Evolutionary conservation across 2,329 filamentous ascomycete genomes (phyloP).

Genomic region (Rhynchosporium graminicola): DNA sequence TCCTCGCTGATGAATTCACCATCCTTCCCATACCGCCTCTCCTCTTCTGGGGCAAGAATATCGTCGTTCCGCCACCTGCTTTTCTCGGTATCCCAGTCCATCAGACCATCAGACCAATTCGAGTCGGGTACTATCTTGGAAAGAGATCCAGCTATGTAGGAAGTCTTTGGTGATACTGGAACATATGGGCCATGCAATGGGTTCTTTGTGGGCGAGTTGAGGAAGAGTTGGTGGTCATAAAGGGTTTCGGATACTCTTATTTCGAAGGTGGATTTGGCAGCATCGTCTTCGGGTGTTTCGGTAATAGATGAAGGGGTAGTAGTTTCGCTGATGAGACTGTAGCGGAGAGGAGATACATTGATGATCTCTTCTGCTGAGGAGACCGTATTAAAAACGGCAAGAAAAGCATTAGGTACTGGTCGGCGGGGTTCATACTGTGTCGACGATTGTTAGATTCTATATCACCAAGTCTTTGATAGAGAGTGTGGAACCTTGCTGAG

Average conservation of each 20-base stretch:
- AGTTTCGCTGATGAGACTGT: slow-evolving; percentile 28
- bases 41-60: slow-evolving; percentile 10
- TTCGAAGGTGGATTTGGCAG: slow-evolving; percentile 26
- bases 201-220: slow-evolving; percentile 28
- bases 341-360: slow-evolving; percentile 37
- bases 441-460: background rate
- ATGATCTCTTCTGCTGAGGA: slow-evolving; percentile 29
- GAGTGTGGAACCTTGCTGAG: background rate
- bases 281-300: background rate
- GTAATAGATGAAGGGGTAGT: slow-evolving; percentile 4
- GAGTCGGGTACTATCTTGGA: slow-evolving; percentile 23
- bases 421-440: slow-evolving; percentile 28
- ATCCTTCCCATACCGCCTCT: background rate
- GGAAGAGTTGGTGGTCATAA: slow-evolving; percentile 28
- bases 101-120: slow-evolving; percentile 31
- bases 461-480: background rate
- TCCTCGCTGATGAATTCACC: background rate
- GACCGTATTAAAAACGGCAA: slow-evolving; percentile 33
- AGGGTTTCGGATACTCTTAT: slow-evolving; percentile 28
- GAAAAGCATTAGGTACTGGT: slow-evolving; percentile 36
- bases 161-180: slow-evolving; percentile 26
- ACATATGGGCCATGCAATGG: slow-evolving; percentile 37
- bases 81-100: slow-evolving; percentile 39
- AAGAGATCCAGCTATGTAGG: slow-evolving; percentile 33
- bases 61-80: slow-evolving; percentile 17